Evolutionary conservation across 257 asterid genomes (phyloP).

Genomic region (Asclepias syriaca): DNA sequence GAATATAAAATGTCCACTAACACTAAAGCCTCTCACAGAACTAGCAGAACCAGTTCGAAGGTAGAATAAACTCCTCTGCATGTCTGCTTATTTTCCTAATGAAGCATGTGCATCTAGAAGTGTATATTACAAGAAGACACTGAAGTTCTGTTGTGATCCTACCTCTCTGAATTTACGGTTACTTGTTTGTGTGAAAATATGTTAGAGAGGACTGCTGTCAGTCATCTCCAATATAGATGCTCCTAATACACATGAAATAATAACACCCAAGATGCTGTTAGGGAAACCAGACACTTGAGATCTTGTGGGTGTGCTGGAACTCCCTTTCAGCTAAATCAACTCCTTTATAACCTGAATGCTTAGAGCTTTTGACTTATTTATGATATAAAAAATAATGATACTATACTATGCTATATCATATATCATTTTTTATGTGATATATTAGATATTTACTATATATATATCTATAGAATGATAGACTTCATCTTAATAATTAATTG

Average conservation of each 20-base stretch:
- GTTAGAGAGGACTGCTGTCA: neutral
- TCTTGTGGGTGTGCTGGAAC: neutral
- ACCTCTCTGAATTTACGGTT: neutral
- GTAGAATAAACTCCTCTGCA: conserved; percentile 27
- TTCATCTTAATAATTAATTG: too few species aligned
- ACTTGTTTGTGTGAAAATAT: neutral
- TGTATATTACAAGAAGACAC: neutral
- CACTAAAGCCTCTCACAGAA: conserved; percentile 79
- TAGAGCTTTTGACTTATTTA: neutral
- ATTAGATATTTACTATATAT: too few species aligned
- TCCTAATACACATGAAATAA: neutral
- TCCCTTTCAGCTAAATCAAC: neutral
- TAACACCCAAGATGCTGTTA: neutral
- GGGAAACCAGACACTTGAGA: neutral
- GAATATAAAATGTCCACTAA: conserved; percentile 67
- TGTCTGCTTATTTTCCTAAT: conserved; percentile 1
- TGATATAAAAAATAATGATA: too few species aligned
- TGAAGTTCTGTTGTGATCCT: neutral
- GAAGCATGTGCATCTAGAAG: neutral
- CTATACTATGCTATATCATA: too few species aligned
- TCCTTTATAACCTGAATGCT: neutral
- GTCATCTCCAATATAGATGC: neutral
- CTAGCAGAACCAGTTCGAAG: conserved; percentile 78
- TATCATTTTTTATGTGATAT: too few species aligned
- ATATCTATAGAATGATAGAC: too few species aligned